Percentiles rank a stretch among this genome's conserved stretches.
These are phyloP conservation scores for Coffea canephora DNA, from an alignment of 257 asterid genomes.

Conservation along the genomic window DNA sequence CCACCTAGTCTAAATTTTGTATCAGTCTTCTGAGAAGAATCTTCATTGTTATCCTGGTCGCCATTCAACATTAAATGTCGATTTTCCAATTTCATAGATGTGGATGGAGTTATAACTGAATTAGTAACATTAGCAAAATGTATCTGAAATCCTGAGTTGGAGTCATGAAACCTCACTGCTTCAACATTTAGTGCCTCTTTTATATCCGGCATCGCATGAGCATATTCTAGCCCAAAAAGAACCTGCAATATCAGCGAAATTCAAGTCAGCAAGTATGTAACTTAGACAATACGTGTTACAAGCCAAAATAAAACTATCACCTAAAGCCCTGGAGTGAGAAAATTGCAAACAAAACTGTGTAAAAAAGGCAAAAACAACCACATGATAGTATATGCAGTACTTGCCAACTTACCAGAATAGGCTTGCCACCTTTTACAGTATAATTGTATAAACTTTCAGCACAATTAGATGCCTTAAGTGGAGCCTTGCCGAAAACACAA, in stretches of 20 bases:
- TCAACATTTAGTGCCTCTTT: conserved; percentile 33
- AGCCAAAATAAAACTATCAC: background rate
- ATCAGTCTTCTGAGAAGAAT: conserved; percentile 32
- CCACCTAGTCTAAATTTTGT: conserved; percentile 58
- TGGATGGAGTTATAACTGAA: conserved; percentile 55
- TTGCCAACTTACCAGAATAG: conserved; percentile 57
- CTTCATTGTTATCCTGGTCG: conserved; percentile 23
- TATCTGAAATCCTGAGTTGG: conserved; percentile 34
- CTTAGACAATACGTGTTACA: background rate
- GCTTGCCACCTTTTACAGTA: conserved; percentile 46
- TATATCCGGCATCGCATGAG: conserved; percentile 66
- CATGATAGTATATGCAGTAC: background rate
- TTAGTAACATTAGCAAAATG: conserved; percentile 55
- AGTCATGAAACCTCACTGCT: conserved; percentile 25
- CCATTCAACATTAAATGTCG: conserved; percentile 26
- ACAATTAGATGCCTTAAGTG: conserved; percentile 51
- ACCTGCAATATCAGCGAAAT: conserved; percentile 43
- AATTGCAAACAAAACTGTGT: background rate
- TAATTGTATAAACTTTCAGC: conserved; percentile 40
- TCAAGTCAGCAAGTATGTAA: background rate
- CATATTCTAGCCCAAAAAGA: conserved; percentile 87
- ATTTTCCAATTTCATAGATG: conserved; percentile 25
- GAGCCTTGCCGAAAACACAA: conserved; percentile 76
- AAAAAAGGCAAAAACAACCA: background rate
- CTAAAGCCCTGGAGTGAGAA: background rate